phyloP scores from a whole-genome alignment of 768 basidiomycete species.

The Mycena pura region DNA sequence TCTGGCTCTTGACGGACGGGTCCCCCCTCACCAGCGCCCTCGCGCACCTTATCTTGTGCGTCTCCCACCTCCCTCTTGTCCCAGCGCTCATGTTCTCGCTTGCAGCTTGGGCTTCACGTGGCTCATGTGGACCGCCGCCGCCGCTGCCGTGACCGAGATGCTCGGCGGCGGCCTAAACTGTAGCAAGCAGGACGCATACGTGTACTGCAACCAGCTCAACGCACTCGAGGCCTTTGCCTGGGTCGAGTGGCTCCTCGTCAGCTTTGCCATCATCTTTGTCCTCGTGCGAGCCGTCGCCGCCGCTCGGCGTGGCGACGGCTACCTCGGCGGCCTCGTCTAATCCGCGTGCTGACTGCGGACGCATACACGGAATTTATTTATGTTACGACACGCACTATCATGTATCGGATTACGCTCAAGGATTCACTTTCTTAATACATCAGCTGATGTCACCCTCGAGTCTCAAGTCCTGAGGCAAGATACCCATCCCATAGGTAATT shows the following conservation, averaged over 20 bases:
- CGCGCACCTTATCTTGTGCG: constrained; percentile 70
- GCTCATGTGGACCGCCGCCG: constrained; percentile 81
- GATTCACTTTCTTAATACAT: no score
- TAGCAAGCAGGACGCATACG: constrained; percentile 52
- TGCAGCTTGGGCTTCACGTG: constrained; percentile 70
- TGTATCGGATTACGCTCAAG: constrained; percentile 1
- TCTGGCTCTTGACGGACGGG: constrained; percentile 57
- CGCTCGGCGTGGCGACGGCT: constrained; percentile 71
- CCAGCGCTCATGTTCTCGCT: neutral
- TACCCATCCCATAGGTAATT: no score
- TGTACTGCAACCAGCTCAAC: constrained; percentile 81
- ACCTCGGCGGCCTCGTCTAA: constrained; percentile 59
- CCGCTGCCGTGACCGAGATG: constrained; percentile 70
- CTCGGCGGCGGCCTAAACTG: constrained; percentile 80
- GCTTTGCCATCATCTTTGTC: constrained; percentile 63
- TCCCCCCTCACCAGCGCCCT: constrained; percentile 64
- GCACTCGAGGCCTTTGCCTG: constrained; percentile 80
- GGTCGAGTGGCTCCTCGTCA: constrained; percentile 73
- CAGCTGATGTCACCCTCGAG: no score
- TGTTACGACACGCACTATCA: no score
- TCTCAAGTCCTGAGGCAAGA: no score
- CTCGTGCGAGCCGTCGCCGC: constrained; percentile 65
- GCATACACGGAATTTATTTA: neutral
- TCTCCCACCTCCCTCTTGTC: constrained; percentile 22
- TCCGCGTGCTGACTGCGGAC: no score